A percentile compares a stretch with the other conserved stretches of the same genome.
Evolutionary conservation across 2,329 filamentous ascomycete species (phyloP).

Genomic region (Plenodomus lindquistii): DNA sequence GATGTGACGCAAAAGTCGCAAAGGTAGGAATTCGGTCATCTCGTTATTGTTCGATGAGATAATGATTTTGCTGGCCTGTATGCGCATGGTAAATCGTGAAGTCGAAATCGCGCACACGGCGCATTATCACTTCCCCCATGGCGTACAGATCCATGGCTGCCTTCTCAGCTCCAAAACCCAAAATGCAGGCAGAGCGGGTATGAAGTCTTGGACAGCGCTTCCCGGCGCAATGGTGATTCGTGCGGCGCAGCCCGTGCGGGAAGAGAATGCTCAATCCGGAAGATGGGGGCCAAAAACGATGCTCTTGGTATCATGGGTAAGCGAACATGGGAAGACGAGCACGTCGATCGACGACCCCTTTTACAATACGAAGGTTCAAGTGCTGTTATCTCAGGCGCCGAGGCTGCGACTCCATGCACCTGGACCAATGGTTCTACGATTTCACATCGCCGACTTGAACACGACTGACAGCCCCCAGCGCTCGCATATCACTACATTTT

Average conservation of each 20-base stretch:
- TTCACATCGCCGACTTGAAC: too few species aligned
- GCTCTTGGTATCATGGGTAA: background rate
- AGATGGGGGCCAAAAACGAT: background rate
- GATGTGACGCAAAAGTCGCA: conserved; percentile 1
- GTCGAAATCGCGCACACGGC: too few species aligned
- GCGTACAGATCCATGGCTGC: background rate
- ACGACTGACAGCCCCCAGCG: too few species aligned
- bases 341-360: background rate
- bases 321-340: background rate
- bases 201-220: background rate
- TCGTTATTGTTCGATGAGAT: background rate
- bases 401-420: background rate
- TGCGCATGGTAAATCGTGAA: too few species aligned
- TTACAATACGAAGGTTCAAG: background rate
- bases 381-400: background rate
- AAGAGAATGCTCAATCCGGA: background rate
- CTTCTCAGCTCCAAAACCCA: background rate
- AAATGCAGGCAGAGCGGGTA: background rate
- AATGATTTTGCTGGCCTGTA: too few species aligned
- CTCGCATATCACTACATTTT: too few species aligned
- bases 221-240: background rate
- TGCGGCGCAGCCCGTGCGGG: background rate
- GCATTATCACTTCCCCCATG: background rate
- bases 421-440: too few species aligned
- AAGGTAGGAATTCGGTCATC: background rate